Evolutionary conservation across 352 stramenopile species (phyloP).

Genomic region (Phytophthora syringae): DNA sequence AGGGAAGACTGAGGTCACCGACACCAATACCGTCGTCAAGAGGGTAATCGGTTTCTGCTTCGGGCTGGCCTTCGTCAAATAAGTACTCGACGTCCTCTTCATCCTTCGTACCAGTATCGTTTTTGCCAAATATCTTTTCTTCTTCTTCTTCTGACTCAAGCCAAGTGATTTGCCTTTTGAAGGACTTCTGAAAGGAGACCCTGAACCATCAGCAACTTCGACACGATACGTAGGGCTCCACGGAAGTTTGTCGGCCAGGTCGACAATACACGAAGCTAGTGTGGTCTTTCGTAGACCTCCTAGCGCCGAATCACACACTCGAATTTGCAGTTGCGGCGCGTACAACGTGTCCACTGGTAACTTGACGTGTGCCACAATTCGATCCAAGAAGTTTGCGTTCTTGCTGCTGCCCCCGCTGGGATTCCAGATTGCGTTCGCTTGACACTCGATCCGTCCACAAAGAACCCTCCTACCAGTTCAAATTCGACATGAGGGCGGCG

Average conservation of each 20-base stretch:
- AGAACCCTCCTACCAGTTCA: conserved; percentile 63
- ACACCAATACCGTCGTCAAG: conserved; percentile 68
- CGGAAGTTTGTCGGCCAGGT: conserved; percentile 66
- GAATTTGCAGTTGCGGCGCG: conserved; percentile 66
- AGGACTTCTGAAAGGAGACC: conserved; percentile 58
- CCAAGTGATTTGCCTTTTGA: conserved; percentile 15
- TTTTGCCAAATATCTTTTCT: background rate
- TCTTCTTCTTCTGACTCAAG: background rate
- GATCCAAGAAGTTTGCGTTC: conserved; percentile 76
- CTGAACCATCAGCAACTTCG: conserved; percentile 12
- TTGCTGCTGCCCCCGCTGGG: conserved; percentile 42
- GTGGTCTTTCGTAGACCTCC: conserved; percentile 61
- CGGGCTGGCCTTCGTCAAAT: conserved; percentile 24
- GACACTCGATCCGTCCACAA: conserved; percentile 52
- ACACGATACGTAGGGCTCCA: conserved; percentile 66
- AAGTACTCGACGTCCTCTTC: conserved; percentile 17
- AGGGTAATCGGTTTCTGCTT: conserved; percentile 17
- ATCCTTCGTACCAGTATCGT: background rate
- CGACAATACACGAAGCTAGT: conserved; percentile 63
- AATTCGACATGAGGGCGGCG: conserved; percentile 73
- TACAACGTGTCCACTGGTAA: conserved; percentile 69
- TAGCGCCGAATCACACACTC: conserved; percentile 60
- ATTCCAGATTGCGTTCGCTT: conserved; percentile 50
- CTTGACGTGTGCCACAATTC: conserved; percentile 52
- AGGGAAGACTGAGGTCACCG: conserved; percentile 48